Base-by-base conservation (phyloP, 306 rosid genomes). In the Urtica urens region DNA sequence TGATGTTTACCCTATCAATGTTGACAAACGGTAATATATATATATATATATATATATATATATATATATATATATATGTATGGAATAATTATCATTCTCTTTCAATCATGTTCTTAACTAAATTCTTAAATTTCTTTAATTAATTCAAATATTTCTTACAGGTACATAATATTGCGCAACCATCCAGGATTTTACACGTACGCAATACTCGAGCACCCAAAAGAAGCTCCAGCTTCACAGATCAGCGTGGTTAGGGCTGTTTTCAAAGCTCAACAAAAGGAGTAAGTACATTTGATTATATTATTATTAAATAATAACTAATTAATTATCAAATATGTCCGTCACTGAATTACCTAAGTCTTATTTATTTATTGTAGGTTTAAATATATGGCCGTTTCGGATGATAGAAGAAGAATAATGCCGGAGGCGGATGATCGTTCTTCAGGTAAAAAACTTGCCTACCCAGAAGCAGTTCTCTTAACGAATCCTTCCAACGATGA, bases 391-490 rank as follows among this genome's bases (percentile, higher is more conserved):
- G 95, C 86, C 1, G 7, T 83, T 58, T 57, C 96, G 3, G 72
- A 74, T 21, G 65, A 31, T 1, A 72, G 73, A 33, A 80, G 72
- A 62, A 78, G 96, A 58, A 16, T 8, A 0, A 83, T 88, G 96
- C 90, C 96, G 51, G 14, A 75, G 2, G 2, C 5, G 10, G 0
- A 0, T 1, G 95, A 88, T 43, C 83, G 90, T 26, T 0, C 0
- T 0, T 23, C 0, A 0, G 88, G 86, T 7, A 8, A 59, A 19
- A 5, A 1, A 1, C 60, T 88, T 7, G 86, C 72, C 0, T 88
- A 68, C 57, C 69, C 74, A 0, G 96, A 88, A 72, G 96, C 96
- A 38, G 80, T 76, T 56, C 80, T 61, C 48, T 51, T 88, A 41
- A 83, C 70, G 8, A 16, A 70, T 23, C 66, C 93, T 3, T 16